Evolutionary conservation across 116 monocot species (phyloP), one percentile per base, ranked within the genome.

Genomic region (Iris pallida): DNA sequence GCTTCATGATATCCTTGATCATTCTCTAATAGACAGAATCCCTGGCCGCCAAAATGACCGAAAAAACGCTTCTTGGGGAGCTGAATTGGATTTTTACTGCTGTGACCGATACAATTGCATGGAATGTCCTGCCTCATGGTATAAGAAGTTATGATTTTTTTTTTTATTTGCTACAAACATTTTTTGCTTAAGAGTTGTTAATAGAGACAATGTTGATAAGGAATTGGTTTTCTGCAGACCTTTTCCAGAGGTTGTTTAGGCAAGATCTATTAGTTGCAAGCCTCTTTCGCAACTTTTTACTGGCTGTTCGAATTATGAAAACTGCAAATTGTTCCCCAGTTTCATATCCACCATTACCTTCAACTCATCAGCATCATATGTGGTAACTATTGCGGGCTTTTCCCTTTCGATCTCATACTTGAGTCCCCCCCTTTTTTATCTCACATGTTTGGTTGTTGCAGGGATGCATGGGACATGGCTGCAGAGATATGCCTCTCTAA

Each of bases 381-480:
- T 96, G 96, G 96, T 96, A 73, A 20, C 16, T 45, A 51, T 64
- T 46, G 13, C 3, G 19, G 41, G 58, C 10, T 68, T 58, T 45
- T 63, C 44, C 64, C 13, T 17, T 61, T 41, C 16, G 16, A 40
- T 52, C 4, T 53, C 30, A 30, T 30, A 30, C 41, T 66, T 53
- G 41, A 60, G 14, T 30, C 5, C 17, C 14, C 8, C 20, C n/a
- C n/a, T n/a, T n/a, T 30, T 43, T 40, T 7, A 40, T 74, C 52
- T 30, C 44, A 30, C 40, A 63, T 41, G 10, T 76, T 63, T 6
- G 20, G 42, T 40, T 41, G 8, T 59, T 59, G 3, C 56, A 96
- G 96, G 96, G 92, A 96, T 82, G 96, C 96, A 72, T 96, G 96
- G 96, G 96, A 96, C 59, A 92, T 96, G 96, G 96, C 96, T 74